Base-by-base conservation (phyloP, 108 stramenopile species). In the Nitzschia sp. region DNA sequence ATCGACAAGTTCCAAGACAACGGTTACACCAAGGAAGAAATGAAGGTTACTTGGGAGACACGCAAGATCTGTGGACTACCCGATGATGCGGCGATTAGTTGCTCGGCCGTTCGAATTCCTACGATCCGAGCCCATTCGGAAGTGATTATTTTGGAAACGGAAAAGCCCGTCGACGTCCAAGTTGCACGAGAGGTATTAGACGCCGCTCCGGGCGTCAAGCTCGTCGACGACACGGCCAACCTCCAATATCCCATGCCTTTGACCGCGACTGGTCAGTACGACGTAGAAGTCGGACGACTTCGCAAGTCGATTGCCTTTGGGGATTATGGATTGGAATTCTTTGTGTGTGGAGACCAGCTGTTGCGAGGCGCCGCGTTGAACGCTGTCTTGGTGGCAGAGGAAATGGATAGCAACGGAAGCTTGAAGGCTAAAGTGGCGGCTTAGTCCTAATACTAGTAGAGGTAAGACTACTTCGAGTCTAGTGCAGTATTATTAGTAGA, bases 11-110 rank as follows among this genome's bases (percentile, higher is more conserved):
- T 99, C 80, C 96, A 97, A 76, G 94, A 93, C 0, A 99, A 99
- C 77, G 88, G 93, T 58, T 99, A 99, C 73, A 99, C 98, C 68
- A 97, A 97, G 90, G 98, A 99, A 80, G 98, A 99, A 87, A 99
- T 99, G 97, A 99, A 99, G 79, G 98, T 98, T 13, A 92, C 96
- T 13, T 98, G 98, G 98, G 98, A 98, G 77, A 84, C 92, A 21
- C 87, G 96, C 54, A 98, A 98, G 82, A 98, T 98, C 72, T 92
- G 90, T 61, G 81, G 76, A 23, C 60, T 92, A 6, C 48, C 77
- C 23, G 91, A 93, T 58, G 92, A 94, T 70, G 79, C 88, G 45
- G 85, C 91, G 13, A 85, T 94, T 32, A 86, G 86, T 69, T 97
- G 97, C 80, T 90, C 95, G 46, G 95, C 95, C 25, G 97, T 99